Evolutionary conservation across 352 stramenopile genomes (phyloP), one percentile per base, ranked within the genome.

Genomic region (Phytophthora citrophthora): DNA sequence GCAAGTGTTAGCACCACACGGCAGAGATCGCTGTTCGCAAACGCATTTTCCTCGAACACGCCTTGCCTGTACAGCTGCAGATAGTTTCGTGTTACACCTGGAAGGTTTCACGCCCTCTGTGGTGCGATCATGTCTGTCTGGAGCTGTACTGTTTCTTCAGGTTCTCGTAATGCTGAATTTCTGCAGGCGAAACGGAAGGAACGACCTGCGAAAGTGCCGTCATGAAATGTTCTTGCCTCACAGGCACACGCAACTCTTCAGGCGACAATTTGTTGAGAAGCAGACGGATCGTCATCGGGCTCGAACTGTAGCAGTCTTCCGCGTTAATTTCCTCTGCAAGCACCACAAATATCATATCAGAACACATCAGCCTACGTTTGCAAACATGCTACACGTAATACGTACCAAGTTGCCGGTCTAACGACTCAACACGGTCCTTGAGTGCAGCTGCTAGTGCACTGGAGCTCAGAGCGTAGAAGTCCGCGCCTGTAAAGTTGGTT

Each of bases 81-180:
- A 6, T 24, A 27, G 43, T 15, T 55, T 27, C 44, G 31, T 31
- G 4, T 27, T 54, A 32, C 59, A 23, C 36, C 51, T 39, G 41
- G 38, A 9, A 16, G 10, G 31, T 34, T 26, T 34, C 11, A 20
- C 44, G n/a, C 41, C 40, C 54, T 51, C 47, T 50, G 45, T 32
- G 4, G 27, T 38, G 29, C 36, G 39, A 41, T 71, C 46, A 72
- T 15, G 49, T 65, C 72, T 89, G 71, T 18, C 72, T 82, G 7
- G 81, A 92, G 56, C 81, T 96, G 71, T 94, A 97, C 76, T 97
- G 84, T 44, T 84, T 64, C 46, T 89, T 89, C 31, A 97, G 76
- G 23, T 82, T 85, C 58, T 97, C 90, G 68, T 97, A 97, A 60
- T 97, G 90, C 38, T 70, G 60, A 39, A 96, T 79, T 69, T 97